phyloP scores from a whole-genome alignment of 1,284 basidiomycete genomes.

The Ganoderma meredithae region DNA sequence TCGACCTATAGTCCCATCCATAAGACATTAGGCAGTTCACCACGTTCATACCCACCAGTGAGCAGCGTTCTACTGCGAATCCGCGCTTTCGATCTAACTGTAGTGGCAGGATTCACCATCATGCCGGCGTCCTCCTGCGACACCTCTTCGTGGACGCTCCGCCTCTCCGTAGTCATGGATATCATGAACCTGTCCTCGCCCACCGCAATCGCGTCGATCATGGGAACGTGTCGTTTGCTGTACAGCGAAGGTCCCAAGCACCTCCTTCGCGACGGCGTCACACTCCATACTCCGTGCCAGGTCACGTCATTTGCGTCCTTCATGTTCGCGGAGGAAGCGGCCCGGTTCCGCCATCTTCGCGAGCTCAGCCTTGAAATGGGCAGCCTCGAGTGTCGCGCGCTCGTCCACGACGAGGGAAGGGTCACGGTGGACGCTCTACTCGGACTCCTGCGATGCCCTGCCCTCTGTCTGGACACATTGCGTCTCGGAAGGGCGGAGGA shows the following conservation, averaged over 20 bases:
- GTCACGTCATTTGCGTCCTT: slow-evolving; percentile 5
- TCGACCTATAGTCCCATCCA: not conserved
- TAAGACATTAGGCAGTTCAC: not conserved
- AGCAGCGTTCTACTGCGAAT: not conserved
- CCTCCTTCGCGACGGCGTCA: slow-evolving; percentile 13
- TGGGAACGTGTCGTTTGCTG: slow-evolving; percentile 13
- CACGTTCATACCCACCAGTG: not conserved
- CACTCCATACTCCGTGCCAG: not conserved
- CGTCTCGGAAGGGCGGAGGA: not conserved
- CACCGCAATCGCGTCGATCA: not conserved
- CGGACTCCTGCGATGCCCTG: not conserved
- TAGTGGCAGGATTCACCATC: no score
- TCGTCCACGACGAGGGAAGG: not conserved
- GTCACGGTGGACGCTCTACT: not conserved
- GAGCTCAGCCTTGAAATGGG: not conserved
- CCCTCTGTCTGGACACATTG: not conserved
- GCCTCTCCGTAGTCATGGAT: slow-evolving; percentile 1
- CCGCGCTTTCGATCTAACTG: not conserved
- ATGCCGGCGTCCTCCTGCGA: not conserved
- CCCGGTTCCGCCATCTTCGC: not conserved
- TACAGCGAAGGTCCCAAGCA: slow-evolving; percentile 8
- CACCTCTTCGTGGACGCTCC: slow-evolving; percentile 4
- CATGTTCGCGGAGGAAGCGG: slow-evolving; percentile 7
- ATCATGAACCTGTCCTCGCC: slow-evolving; percentile 11
- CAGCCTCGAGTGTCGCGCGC: not conserved